Base-by-base conservation (phyloP, 139 green algal genomes). In the Chlamydomonas incerta region DNA sequence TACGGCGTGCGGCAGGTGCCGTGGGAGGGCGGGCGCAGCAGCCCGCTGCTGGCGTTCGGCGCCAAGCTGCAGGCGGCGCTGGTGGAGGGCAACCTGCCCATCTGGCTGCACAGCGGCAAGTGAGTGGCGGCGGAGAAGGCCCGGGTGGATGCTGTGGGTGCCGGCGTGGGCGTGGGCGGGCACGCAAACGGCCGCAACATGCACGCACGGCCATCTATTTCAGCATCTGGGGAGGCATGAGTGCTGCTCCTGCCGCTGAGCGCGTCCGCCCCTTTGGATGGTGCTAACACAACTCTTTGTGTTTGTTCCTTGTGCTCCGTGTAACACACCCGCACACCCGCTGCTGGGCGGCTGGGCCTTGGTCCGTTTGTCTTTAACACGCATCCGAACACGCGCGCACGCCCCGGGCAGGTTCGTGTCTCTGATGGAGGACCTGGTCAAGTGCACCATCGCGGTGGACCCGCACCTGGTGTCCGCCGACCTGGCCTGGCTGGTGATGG, bases 31-130 rank as follows among this genome's bases (percentile, higher is more conserved):
- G 41, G 20, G n/a, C 62, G 77, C 63, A 74, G 57, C 77, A 74
- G 63, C 6, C 77, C 77, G n/a, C 65, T 83, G 63, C 63, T 83
- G 63, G 62, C 77, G 63, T 74, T 83, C 24, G 77, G 77, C 17
- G 77, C 77, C 46, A 74, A 74, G 65, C 62, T 83, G 63, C 77
- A 83, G 77, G 13, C 3, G 41, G 77, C 63, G n/a, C 46, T 83
- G 63, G 0, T 74, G n/a, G 77, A 74, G 28, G 77, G 77, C 17
- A 66, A 41, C 20, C 34, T 83, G 63, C 77, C 77, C 29, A 21
- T 60, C 17, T 83, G 77, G 77, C 77, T 83, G 63, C 77, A 74
- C 63, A 74, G 46, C 46, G 77, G 63, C 8, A 74, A 65, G 77
- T 83, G 63, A 3, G 77, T 17, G 47, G 29, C n/a, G 5, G 14